A percentile compares a stretch with the other conserved stretches of the same genome.
Conservation (phyloP, 2,329 filamentous ascomycete species). For the Fusarium equiseti region DNA sequence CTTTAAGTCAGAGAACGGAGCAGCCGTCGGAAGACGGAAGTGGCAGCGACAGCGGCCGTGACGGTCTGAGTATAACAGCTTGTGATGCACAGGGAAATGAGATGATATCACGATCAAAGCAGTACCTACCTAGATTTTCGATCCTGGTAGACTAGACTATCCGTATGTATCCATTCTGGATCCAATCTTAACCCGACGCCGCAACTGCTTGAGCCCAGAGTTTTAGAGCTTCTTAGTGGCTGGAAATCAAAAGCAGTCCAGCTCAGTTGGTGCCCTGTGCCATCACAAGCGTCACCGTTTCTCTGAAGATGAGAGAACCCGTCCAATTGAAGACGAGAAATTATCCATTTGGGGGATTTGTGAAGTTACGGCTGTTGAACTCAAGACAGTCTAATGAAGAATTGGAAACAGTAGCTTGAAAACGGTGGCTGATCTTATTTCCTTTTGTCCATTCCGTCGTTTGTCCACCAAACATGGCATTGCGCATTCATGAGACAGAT, state of each 20-base stretch:
- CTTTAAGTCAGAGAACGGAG: slow-evolving; percentile 22
- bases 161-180: neutral
- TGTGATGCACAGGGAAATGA: slow-evolving; percentile 29
- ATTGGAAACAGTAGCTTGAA: slow-evolving; percentile 33
- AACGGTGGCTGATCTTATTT: slow-evolving; percentile 17
- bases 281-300: slow-evolving; percentile 22
- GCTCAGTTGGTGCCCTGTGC: slow-evolving; percentile 21
- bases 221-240: slow-evolving; percentile 30
- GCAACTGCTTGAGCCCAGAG: slow-evolving; percentile 28
- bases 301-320: neutral
- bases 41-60: slow-evolving; percentile 9
- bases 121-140: neutral
- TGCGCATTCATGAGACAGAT: neutral
- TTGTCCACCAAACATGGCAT: neutral
- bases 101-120: slow-evolving; percentile 21
- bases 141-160: neutral
- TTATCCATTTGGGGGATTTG: slow-evolving; percentile 2
- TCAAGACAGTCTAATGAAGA: slow-evolving; percentile 8
- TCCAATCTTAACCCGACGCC: slow-evolving; percentile 20
- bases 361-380: slow-evolving; percentile 13
- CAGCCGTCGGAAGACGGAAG: slow-evolving; percentile 32
- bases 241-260: neutral
- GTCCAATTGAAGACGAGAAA: slow-evolving; percentile 20
- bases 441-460: neutral
- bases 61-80: slow-evolving; percentile 14